These are phyloP conservation scores for Nicotiana otophora DNA, from an alignment of 257 asterid species.

Conservation along the genomic window DNA sequence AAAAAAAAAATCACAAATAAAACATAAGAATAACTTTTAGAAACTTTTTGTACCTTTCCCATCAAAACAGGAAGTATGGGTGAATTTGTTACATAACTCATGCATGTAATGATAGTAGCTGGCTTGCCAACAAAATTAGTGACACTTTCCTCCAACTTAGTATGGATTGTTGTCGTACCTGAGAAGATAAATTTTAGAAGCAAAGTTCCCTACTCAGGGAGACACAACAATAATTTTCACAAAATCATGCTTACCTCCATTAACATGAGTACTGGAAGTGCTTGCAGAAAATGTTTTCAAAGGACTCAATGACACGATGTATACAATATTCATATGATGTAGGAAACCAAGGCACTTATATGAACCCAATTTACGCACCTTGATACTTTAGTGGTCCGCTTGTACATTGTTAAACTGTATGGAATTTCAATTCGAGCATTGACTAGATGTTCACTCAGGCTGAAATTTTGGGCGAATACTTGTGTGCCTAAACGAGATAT, in stretches of 20 bases:
- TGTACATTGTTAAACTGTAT: conserved; percentile 20
- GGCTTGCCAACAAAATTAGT: conserved; percentile 78
- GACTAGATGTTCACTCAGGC: too few relatives aligned
- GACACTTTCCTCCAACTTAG: conserved; percentile 77
- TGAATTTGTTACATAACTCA: conserved; percentile 78
- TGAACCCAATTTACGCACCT: conserved; percentile 92
- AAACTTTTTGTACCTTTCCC: conserved; percentile 56
- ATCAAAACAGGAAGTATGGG: conserved; percentile 15
- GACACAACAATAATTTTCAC: neutral
- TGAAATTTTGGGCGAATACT: too few relatives aligned
- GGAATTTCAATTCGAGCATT: neutral
- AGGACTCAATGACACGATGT: conserved; percentile 74
- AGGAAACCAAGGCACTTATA: conserved; percentile 94
- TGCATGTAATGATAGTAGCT: conserved; percentile 73
- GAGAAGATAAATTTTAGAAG: conserved; percentile 12
- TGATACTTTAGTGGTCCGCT: conserved; percentile 55
- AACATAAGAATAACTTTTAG: neutral
- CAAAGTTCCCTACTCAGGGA: too few relatives aligned
- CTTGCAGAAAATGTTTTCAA: conserved; percentile 66
- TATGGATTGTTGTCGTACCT: conserved; percentile 73
- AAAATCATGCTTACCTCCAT: conserved; percentile 58
- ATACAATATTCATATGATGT: conserved; percentile 87
- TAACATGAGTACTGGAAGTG: conserved; percentile 85
- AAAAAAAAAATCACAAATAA: neutral
- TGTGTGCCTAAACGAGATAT: too few relatives aligned